Base-by-base conservation (phyloP, 139 green algal genomes). In the Chlorella sp. region DNA sequence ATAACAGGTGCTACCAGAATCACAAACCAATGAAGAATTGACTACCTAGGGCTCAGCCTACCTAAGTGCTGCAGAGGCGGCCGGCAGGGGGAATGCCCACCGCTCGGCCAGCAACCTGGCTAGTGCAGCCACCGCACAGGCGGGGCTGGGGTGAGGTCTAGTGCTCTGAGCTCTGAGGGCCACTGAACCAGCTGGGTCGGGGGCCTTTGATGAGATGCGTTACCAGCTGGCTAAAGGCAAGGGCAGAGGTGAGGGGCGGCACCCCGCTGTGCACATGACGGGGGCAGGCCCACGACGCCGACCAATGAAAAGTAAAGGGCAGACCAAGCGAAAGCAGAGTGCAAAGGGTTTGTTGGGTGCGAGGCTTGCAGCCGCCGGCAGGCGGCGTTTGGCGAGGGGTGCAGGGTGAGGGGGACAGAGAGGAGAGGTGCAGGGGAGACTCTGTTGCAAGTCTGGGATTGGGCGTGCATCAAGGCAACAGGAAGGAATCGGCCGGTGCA, bases 371-470 rank as follows among this genome's bases (percentile, higher is more conserved):
- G 63, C 63, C 63, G 28, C 51, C 12, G 44, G 44, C 44, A 60
- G 51, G 51, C 51, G 51, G 51, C 51, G 51, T 23, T 60, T 23
- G 51, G 51, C 51, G 70, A 60, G 39, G 39, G 70, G 39, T 44
- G 28, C 70, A 62, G 70, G 39, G 39, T 44, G 39, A 16, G n/a
- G 70, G 7, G 70, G 38, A 47, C 26, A 21, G 63, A 60, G 70
- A 28, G 26, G 39, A 36, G 25, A 9, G 26, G 15, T n/a, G 76
- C 64, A 28, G 32, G 34, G 63, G 34, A 82, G 60, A 82, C 76
- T 82, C 56, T 82, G 34, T 82, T 82, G 76, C 76, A 82, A 82
- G 76, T 82, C 60, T 81, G 55, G 64, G n/a, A n/a, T 39, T 44
- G 56, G 25, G 64, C 32, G 34, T 6, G 74, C 51, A 60, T 60